Evolutionary conservation across 345 rosid species (phyloP).

Genomic region (Arabis hirsuta): DNA sequence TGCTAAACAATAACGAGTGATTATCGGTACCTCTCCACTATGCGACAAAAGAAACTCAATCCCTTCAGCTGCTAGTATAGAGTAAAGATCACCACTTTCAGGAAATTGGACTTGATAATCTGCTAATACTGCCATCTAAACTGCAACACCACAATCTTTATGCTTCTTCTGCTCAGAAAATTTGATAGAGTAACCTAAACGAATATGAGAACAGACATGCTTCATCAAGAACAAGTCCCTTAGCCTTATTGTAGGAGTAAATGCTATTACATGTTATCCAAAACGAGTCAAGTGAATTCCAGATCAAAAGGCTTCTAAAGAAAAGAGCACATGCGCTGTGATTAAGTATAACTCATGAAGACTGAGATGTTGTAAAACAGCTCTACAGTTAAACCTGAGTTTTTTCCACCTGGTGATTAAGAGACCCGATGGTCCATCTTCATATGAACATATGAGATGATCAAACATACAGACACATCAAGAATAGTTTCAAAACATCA

Average conservation of each 20-base stretch:
- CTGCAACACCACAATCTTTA: slow-evolving; percentile 26
- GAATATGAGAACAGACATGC: slow-evolving; percentile 11
- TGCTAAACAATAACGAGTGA: not conserved
- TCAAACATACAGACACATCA: slow-evolving; percentile 19
- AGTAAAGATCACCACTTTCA: slow-evolving; percentile 43
- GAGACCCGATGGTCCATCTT: slow-evolving; percentile 11
- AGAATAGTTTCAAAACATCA: slow-evolving; percentile 15
- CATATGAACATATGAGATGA: slow-evolving; percentile 16
- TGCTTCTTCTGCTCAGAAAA: slow-evolving; percentile 12
- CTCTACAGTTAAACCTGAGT: not conserved
- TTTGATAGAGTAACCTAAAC: slow-evolving; percentile 19
- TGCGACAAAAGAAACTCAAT: slow-evolving; percentile 63
- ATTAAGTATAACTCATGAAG: not conserved
- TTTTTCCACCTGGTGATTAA: slow-evolving; percentile 10
- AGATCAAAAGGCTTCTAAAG: slow-evolving; percentile 8
- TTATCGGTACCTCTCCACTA: slow-evolving; percentile 51
- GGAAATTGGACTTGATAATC: slow-evolving; percentile 36
- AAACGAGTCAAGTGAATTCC: not conserved
- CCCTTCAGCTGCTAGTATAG: slow-evolving; percentile 57
- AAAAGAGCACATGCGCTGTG: slow-evolving; percentile 4
- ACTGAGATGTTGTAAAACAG: slow-evolving; percentile 12
- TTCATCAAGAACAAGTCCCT: slow-evolving; percentile 25
- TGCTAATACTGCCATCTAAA: slow-evolving; percentile 48
- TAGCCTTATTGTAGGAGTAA: slow-evolving; percentile 7
- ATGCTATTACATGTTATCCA: not conserved